Conservation (phyloP, 208 protist genomes). For the Herpetomonas tarakana region DNA sequence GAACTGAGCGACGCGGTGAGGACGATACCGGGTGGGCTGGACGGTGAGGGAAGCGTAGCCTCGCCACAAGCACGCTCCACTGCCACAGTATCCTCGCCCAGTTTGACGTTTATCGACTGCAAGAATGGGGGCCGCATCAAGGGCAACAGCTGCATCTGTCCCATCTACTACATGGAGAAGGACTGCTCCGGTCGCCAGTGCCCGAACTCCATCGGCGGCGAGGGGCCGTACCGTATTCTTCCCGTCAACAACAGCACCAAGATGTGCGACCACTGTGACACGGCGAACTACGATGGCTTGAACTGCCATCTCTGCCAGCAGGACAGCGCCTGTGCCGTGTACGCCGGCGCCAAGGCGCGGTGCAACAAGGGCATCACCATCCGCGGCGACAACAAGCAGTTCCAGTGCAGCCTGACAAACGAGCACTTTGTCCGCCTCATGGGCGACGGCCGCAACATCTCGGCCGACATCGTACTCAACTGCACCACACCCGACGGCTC, state of each 20-base stretch:
- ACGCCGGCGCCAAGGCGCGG: conserved; percentile 14
- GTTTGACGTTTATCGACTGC: conserved; percentile 67
- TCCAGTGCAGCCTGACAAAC: conserved; percentile 62
- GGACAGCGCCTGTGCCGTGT: conserved; percentile 35
- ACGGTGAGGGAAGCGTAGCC: too few species aligned
- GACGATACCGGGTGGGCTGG: too few species aligned
- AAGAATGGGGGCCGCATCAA: background rate
- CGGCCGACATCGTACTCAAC: conserved; percentile 55
- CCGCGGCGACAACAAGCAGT: conserved; percentile 69
- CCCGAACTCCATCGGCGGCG: conserved; percentile 51
- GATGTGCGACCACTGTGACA: conserved; percentile 47
- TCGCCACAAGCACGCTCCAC: too few species aligned
- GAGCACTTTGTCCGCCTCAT: conserved; percentile 59
- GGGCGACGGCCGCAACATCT: conserved; percentile 62
- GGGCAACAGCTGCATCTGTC: conserved; percentile 44
- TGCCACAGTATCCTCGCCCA: too few species aligned
- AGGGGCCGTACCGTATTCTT: conserved; percentile 23
- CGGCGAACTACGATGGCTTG: conserved; percentile 39
- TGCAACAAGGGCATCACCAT: conserved; percentile 49
- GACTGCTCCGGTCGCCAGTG: conserved; percentile 56
- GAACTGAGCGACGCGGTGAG: too few species aligned
- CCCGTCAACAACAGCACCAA: conserved; percentile 34
- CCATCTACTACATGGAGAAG: conserved; percentile 51
- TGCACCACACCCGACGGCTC: conserved; percentile 47
- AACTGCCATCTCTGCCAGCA: conserved; percentile 70